Base-by-base conservation (phyloP, 257 asterid genomes). In the Plantago major region DNA sequence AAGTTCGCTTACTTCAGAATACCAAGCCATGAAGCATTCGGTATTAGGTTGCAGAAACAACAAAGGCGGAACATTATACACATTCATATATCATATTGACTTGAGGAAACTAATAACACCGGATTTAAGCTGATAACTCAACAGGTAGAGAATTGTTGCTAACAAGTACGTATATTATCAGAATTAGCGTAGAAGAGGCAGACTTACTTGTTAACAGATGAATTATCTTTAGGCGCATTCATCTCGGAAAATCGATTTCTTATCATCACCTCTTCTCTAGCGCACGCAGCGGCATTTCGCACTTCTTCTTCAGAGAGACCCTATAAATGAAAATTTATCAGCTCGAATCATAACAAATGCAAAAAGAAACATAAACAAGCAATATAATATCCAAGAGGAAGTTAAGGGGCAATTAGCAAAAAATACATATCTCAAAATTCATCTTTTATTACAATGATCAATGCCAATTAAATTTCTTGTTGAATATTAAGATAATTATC, bases 301-400 rank as follows among this genome's bases (percentile, higher is more conserved):
- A 87, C 95, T 85, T 93, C 99, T 82, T 93, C 99, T 73, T 90
- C 97, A 69, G 99, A 87, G 17, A 93, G 95, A 74, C 99, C 99
- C 99, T 93, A 72, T 73, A 42, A 42, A 42, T 70, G 72, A 52
- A n/a, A 28, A 57, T 18, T 55, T 5, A 55, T 55, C 33, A 75
- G 71, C 70, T 48, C 69, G 66, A 55, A 70, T 10, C 49, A 7
- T 16, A 50, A 64, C 56, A 60, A 42, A 33, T 46, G 11, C 33
- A 55, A 63, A 54, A 33, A 33, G 40, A 33, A 33, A 33, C 26
- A 22, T 33, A 33, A 33, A 33, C 6, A 1, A 33, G 7, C 6
- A 33, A 33, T 33, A 33, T 33, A 33, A 33, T 30, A 30, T 33
- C 40, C 40, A 33, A 33, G 11, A 3, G 10, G 11, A 28, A 14